These are phyloP conservation scores for Ophiobolus disseminans DNA, from an alignment of 2,329 filamentous ascomycete genomes.

Conservation along the genomic window DNA sequence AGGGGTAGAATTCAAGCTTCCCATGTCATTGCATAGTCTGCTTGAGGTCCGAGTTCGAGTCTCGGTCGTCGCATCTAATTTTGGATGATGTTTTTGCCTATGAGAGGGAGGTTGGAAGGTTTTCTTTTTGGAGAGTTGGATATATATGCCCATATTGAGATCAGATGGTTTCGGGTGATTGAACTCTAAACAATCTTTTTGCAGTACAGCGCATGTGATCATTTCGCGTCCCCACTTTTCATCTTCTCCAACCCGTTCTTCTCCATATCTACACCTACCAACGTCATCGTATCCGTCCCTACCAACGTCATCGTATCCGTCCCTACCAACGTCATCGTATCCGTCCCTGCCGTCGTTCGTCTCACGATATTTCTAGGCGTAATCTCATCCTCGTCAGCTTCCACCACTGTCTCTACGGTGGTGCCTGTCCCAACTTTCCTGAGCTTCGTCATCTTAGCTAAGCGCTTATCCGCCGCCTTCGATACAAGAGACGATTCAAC, in stretches of 20 bases:
- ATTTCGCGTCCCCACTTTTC: background rate
- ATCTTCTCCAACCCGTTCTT: background rate
- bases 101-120: background rate
- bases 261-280: slow-evolving; percentile 2
- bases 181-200: too few species aligned
- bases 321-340: too few species aligned
- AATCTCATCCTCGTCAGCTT: background rate
- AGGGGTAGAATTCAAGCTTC: slow-evolving; percentile 43
- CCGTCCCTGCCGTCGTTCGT: slow-evolving; percentile 1
- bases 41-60: slow-evolving; percentile 39
- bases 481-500: slow-evolving; percentile 2
- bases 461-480: background rate
- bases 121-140: background rate
- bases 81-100: background rate
- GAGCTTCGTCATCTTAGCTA: background rate
- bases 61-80: slow-evolving; percentile 25
- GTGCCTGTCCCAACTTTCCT: background rate
- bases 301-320: too few species aligned
- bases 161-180: too few species aligned
- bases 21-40: slow-evolving; percentile 23
- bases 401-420: background rate
- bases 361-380: background rate
- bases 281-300: slow-evolving; percentile 3
- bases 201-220: too few species aligned
- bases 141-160: too few species aligned